Evolutionary conservation across 345 rosid species (phyloP).

Genomic region (Streptanthus diversifolius): DNA sequence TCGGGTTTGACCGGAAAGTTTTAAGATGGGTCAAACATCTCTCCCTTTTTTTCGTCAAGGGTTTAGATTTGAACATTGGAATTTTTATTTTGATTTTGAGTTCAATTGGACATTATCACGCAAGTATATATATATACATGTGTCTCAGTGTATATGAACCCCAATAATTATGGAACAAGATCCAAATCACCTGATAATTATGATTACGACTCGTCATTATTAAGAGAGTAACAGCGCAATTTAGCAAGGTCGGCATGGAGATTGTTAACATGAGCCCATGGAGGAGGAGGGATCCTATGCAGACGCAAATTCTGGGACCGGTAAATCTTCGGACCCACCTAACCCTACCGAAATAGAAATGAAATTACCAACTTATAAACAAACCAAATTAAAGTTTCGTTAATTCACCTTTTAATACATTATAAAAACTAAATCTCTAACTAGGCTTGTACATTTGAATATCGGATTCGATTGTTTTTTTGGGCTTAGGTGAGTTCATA

Average conservation of each 20-base stretch:
- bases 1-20: conserved; percentile 16
- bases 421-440: too few species aligned
- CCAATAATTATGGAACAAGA: neutral
- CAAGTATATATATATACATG: neutral
- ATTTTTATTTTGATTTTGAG: neutral
- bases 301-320: neutral
- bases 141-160: neutral
- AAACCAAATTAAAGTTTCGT: neutral
- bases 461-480: too few species aligned
- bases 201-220: neutral
- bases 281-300: neutral
- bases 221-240: neutral
- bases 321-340: neutral
- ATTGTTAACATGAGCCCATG: neutral
- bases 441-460: too few species aligned
- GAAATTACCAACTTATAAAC: neutral
- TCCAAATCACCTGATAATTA: neutral
- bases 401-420: too few species aligned
- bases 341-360: neutral
- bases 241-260: neutral
- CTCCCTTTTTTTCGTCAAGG: neutral
- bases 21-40: conserved; percentile 18
- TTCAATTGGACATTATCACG: neutral
- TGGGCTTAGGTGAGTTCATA: too few species aligned
- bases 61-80: neutral